A percentile compares a stretch with the other conserved stretches of the same genome.
Evolutionary conservation across 768 basidiomycete genomes (phyloP).

Genomic region (Kwoniella dejecticola): DNA sequence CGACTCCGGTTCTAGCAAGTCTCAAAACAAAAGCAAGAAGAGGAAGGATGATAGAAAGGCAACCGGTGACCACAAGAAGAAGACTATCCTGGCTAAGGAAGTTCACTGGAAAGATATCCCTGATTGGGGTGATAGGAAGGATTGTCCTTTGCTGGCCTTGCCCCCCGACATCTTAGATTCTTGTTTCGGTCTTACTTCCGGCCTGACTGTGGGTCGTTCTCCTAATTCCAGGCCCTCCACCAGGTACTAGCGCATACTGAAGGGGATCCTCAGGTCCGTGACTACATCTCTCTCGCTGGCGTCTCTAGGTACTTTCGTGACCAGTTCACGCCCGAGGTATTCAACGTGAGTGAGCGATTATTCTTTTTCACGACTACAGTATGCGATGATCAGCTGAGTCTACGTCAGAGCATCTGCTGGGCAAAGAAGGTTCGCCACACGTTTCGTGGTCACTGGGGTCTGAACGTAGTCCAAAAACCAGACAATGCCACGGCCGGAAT

Average conservation of each 20-base stretch:
- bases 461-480: not conserved
- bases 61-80: slow-evolving; percentile 7
- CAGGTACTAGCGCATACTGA: not conserved
- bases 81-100: slow-evolving; percentile 7
- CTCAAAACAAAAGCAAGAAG: not conserved
- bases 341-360: slow-evolving; percentile 24
- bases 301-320: slow-evolving; percentile 27
- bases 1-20: not conserved
- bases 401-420: not conserved
- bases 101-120: slow-evolving; percentile 30
- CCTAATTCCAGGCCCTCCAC: not conserved
- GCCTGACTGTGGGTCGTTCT: slow-evolving; percentile 11
- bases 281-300: slow-evolving; percentile 35
- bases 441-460: not conserved
- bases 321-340: slow-evolving; percentile 22
- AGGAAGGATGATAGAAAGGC: not conserved
- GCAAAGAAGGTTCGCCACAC: not conserved
- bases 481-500: not conserved
- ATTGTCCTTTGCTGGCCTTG: slow-evolving; percentile 27
- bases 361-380: not conserved
- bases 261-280: slow-evolving; percentile 12
- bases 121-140: slow-evolving; percentile 23
- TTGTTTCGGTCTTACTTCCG: slow-evolving; percentile 15
- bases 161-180: slow-evolving; percentile 26
- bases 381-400: not conserved